Percentiles rank a stretch among this genome's conserved stretches.
Evolutionary conservation across 257 asterid genomes (phyloP).

Genomic region (Striga asiatica): DNA sequence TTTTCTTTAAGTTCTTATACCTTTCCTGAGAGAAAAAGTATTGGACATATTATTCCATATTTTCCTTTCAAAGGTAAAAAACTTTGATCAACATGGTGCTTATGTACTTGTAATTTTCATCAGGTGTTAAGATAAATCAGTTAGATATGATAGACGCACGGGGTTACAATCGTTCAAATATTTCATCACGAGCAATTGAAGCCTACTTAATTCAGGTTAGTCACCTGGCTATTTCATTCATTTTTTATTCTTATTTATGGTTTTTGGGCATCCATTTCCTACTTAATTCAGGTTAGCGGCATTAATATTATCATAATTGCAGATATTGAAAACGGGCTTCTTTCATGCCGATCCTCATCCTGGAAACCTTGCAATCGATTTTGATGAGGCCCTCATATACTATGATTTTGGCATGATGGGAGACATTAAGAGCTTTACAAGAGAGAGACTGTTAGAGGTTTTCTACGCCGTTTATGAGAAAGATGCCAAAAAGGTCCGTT

Average conservation of each 20-base stretch:
- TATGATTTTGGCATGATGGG: constrained; percentile 99
- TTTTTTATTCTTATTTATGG: neutral
- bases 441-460: constrained; percentile 66
- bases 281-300: neutral
- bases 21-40: no score
- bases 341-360: constrained; percentile 99
- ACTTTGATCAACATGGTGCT: no score
- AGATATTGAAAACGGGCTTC: constrained; percentile 93
- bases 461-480: constrained; percentile 95
- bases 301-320: constrained; percentile 16
- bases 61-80: no score
- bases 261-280: neutral
- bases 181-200: constrained; percentile 86
- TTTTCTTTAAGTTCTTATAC: neutral
- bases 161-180: constrained; percentile 61
- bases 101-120: no score
- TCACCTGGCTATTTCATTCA: neutral
- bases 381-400: constrained; percentile 80
- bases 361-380: constrained; percentile 92
- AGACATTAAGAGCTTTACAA: constrained; percentile 80
- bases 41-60: no score
- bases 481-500: constrained; percentile 79
- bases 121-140: constrained; percentile 83
- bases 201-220: constrained; percentile 89
- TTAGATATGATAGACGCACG: constrained; percentile 53